Percentiles rank a stretch among this genome's conserved stretches.
phyloP scores from a whole-genome alignment of 2,329 filamentous ascomycete genomes.

The Cytospora mali region DNA sequence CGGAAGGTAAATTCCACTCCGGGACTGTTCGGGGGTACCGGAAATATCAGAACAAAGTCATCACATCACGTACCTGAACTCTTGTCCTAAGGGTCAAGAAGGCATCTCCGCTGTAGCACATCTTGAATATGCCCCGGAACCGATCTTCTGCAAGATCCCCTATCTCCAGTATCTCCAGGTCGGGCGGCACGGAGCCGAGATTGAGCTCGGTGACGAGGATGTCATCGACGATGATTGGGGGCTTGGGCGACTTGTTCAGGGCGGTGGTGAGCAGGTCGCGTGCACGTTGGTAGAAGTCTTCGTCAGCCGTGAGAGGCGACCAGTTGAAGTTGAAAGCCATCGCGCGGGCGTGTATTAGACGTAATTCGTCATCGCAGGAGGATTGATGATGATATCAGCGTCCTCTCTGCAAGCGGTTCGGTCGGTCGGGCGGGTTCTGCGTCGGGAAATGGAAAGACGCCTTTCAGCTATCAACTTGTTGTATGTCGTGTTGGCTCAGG shows the following conservation, averaged over 20 bases:
- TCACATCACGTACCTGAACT: slow-evolving; percentile 72
- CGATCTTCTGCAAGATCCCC: slow-evolving; percentile 95
- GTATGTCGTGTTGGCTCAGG: slow-evolving; percentile 7
- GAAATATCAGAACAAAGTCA: slow-evolving; percentile 27
- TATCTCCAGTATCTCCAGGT: slow-evolving; percentile 96
- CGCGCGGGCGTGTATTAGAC: slow-evolving; percentile 45
- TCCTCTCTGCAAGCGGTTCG: slow-evolving; percentile 12
- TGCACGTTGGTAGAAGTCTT: slow-evolving; percentile 84
- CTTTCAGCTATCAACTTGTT: neutral
- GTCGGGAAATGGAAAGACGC: neutral
- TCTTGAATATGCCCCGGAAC: slow-evolving; percentile 98
- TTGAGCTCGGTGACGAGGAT: slow-evolving; percentile 98
- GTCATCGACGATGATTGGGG: slow-evolving; percentile 98
- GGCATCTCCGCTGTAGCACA: slow-evolving; percentile 95
- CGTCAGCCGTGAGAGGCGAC: slow-evolving; percentile 97
- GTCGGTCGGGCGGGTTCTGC: slow-evolving; percentile 7
- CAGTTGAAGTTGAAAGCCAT: slow-evolving; percentile 99
- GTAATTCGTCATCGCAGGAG: slow-evolving; percentile 33
- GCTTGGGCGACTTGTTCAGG: slow-evolving; percentile 96
- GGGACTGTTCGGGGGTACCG: neutral
- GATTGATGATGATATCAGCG: slow-evolving; percentile 13
- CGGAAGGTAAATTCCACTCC: neutral
- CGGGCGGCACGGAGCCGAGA: slow-evolving; percentile 88
- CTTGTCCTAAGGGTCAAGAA: slow-evolving; percentile 93
- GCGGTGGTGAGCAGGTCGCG: slow-evolving; percentile 93